Percentiles rank a stretch among this genome's conserved stretches.
Conservation (phyloP, 306 rosid species). For the Trichosanthes cucumerina region DNA sequence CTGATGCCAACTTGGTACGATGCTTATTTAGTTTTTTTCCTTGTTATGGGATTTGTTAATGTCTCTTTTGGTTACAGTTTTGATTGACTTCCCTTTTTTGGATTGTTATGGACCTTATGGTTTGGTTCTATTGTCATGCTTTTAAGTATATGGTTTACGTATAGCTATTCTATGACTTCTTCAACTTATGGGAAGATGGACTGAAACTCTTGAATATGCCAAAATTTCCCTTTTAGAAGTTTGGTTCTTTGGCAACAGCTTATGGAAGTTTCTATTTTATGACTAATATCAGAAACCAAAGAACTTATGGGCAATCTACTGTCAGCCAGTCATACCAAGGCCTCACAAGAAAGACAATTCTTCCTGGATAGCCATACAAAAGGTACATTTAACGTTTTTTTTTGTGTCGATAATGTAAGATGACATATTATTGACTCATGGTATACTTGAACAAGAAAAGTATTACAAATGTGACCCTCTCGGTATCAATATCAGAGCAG, state of each 20-base stretch:
- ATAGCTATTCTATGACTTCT: neutral
- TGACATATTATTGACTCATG: neutral
- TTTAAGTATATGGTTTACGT: neutral
- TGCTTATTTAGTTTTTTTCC: slow-evolving; percentile 28
- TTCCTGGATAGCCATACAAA: slow-evolving; percentile 80
- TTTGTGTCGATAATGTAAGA: neutral
- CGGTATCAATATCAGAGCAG: neutral
- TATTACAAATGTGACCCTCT: neutral
- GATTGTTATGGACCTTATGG: neutral
- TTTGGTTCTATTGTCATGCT: neutral
- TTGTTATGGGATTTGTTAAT: neutral
- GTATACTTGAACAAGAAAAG: neutral
- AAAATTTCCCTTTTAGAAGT: neutral
- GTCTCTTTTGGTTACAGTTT: neutral
- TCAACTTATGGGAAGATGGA: neutral
- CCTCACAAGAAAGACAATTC: slow-evolving; percentile 73
- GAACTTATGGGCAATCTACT: slow-evolving; percentile 87
- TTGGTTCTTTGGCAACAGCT: neutral
- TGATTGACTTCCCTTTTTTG: neutral
- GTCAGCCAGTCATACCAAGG: slow-evolving; percentile 62
- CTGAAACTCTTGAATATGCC: neutral
- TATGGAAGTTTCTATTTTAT: neutral
- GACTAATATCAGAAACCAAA: slow-evolving; percentile 55
- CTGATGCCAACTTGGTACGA: slow-evolving; percentile 98
- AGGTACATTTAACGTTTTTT: slow-evolving; percentile 30